Conservation (phyloP, 2,329 filamentous ascomycete genomes). For the Chaetomium sp. region DNA sequence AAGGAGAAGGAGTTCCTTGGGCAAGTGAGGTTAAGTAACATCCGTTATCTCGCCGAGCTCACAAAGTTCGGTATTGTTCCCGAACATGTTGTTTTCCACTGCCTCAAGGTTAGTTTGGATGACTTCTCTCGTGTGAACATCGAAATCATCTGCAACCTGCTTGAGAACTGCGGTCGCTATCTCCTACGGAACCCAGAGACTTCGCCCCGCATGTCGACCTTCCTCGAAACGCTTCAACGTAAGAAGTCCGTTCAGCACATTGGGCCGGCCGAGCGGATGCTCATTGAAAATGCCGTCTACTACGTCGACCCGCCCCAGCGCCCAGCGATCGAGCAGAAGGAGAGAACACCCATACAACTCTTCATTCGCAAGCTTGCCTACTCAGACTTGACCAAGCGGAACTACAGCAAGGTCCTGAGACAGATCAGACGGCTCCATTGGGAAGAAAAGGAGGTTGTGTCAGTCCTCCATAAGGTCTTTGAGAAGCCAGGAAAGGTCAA, state of each 20-base stretch:
- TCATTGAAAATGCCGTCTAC: conserved; percentile 96
- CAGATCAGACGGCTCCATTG: conserved; percentile 93
- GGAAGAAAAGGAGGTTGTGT: conserved; percentile 73
- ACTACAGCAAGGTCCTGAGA: conserved; percentile 88
- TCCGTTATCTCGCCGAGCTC: conserved; percentile 93
- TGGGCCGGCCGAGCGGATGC: conserved; percentile 92
- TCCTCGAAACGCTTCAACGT: conserved; percentile 87
- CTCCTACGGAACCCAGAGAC: conserved; percentile 89
- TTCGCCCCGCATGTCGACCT: conserved; percentile 84
- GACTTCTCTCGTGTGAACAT: conserved; percentile 99
- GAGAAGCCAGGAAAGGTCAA: conserved; percentile 96
- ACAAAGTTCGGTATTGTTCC: conserved; percentile 98
- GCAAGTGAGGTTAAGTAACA: conserved; percentile 87
- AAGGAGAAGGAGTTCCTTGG: conserved; percentile 98
- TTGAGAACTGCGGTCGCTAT: conserved; percentile 95
- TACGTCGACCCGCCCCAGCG: conserved; percentile 94
- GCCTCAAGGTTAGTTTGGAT: conserved; percentile 92
- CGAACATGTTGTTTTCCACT: conserved; percentile 98
- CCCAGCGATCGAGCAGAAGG: conserved; percentile 92
- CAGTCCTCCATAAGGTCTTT: conserved; percentile 73
- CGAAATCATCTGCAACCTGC: conserved; percentile 90
- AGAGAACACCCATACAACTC: conserved; percentile 84
- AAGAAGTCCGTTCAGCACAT: conserved; percentile 96
- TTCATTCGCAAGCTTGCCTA: conserved; percentile 93
- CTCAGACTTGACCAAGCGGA: conserved; percentile 86